Conservation (phyloP, 106 monocot species). For the Alisma plantagoaquatica region DNA sequence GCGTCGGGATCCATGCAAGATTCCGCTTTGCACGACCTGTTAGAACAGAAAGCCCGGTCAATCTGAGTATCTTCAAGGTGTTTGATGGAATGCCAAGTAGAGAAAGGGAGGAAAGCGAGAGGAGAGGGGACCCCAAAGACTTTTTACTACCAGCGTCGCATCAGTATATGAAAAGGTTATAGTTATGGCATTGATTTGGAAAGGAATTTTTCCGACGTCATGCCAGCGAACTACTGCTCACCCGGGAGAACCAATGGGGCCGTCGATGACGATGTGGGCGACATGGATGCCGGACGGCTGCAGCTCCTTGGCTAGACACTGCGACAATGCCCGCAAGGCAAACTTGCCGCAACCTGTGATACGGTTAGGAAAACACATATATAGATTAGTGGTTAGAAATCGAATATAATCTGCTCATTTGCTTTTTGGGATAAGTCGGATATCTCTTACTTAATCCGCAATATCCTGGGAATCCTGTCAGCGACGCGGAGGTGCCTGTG, state of each 20-base stretch:
- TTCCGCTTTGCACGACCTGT: slow-evolving; percentile 14
- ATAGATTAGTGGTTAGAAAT: not conserved
- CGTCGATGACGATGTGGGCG: slow-evolving; percentile 47
- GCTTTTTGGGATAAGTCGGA: not conserved
- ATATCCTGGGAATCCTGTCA: slow-evolving; percentile 38
- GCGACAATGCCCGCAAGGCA: slow-evolving; percentile 52
- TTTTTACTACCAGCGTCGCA: too few species aligned
- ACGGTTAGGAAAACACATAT: not conserved
- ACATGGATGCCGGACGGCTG: slow-evolving; percentile 36
- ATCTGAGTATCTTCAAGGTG: not conserved
- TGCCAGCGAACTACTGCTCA: slow-evolving; percentile 3
- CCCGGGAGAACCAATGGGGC: slow-evolving; percentile 26
- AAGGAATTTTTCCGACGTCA: too few species aligned
- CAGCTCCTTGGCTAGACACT: slow-evolving; percentile 43
- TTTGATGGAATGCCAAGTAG: not conserved
- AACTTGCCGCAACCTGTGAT: slow-evolving; percentile 58
- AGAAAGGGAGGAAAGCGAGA: not conserved
- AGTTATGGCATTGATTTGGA: too few species aligned
- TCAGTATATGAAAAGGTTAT: too few species aligned
- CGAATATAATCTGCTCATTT: not conserved
- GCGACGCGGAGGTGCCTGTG: slow-evolving; percentile 51
- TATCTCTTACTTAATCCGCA: slow-evolving; percentile 36
- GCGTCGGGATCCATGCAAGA: slow-evolving; percentile 38
- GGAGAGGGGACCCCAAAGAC: too few species aligned
- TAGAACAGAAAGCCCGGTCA: not conserved